A percentile compares a stretch with the other conserved stretches of the same genome.
Evolutionary conservation across 371 early-diverging fungal genomes (phyloP).

Genomic region (Mucor piriformis): DNA sequence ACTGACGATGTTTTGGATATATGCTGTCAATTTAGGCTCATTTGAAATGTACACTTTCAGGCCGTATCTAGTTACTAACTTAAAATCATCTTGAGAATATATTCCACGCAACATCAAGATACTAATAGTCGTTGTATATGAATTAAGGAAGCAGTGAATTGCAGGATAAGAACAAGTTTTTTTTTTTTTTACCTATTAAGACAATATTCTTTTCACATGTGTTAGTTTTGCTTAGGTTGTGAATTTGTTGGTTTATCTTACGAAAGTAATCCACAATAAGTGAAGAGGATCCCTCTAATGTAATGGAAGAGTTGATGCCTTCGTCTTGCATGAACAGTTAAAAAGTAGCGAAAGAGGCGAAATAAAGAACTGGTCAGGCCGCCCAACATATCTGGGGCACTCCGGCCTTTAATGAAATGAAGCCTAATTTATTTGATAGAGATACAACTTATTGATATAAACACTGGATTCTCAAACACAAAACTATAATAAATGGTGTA

Average conservation of each 20-base stretch:
- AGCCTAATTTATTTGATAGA: no score
- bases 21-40: conserved; percentile 72
- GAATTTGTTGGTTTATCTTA: conserved; percentile 27
- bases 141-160: background rate
- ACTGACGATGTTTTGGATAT: conserved; percentile 72
- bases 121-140: background rate
- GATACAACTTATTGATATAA: no score
- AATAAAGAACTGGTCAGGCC: no score
- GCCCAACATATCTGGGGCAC: no score
- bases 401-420: no score
- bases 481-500: no score
- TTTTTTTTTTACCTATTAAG: conserved; percentile 71
- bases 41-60: conserved; percentile 75
- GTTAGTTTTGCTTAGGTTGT: background rate
- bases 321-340: no score
- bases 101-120: conserved; percentile 62
- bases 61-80: conserved; percentile 78
- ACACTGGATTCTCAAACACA: no score
- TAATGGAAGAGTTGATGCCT: conserved; percentile 45
- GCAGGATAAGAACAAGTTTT: background rate
- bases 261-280: conserved; percentile 87
- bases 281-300: conserved; percentile 76
- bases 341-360: no score
- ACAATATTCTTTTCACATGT: conserved; percentile 61
- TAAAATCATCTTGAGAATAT: conserved; percentile 88